Evolutionary conservation across 805 yeast genomes (phyloP), one percentile per base, ranked within the genome.

Genomic region (Yarrowia sp.): DNA sequence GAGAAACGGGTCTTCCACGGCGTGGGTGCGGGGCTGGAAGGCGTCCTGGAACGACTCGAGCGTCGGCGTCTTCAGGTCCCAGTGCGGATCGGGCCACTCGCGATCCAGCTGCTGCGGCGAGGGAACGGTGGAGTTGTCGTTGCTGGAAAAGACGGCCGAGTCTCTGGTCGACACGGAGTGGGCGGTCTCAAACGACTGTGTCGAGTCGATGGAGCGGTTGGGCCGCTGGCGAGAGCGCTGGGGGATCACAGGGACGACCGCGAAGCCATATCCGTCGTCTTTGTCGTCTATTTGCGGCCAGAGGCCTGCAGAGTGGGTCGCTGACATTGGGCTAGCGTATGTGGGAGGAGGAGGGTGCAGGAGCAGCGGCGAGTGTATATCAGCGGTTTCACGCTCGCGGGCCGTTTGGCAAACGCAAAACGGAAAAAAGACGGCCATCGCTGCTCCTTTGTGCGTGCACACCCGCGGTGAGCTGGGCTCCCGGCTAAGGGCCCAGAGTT

Each of bases 41-140:
- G 55, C 55, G 55, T 47, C 55, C 29, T 47, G 55, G 7, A 47
- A 47, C 29, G 55, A 47, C 55, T 47, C 55, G 10, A 47, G 38
- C 6, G 55, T 47, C 38, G 55, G 55, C 7, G 55, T 47, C 29
- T 47, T 47, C 27, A 47, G 55, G 13, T 47, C 55, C 55, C 55
- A 47, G 38, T 47, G 55, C 2, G 55, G 55, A 14, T 47, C 55
- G 29, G 38, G 55, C 55, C 55, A 47, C 38, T 47, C 55, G 18
- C 55, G 55, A 21, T 47, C 55, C 38, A n/a, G 55, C 38, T 47
- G 55, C 38, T 47, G 55, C 2, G 55, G 55, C 29, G 55, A 47
- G 5, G 55, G 38, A 12, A 47, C 55, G 0, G 55, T 47, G 38
- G 55, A 47, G 38, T 31, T 47, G 55, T 47, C 55, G 55, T 31